These are phyloP conservation scores for Aureobasidium namibiae DNA, from an alignment of 2,329 filamentous ascomycete genomes.

Conservation along the genomic window DNA sequence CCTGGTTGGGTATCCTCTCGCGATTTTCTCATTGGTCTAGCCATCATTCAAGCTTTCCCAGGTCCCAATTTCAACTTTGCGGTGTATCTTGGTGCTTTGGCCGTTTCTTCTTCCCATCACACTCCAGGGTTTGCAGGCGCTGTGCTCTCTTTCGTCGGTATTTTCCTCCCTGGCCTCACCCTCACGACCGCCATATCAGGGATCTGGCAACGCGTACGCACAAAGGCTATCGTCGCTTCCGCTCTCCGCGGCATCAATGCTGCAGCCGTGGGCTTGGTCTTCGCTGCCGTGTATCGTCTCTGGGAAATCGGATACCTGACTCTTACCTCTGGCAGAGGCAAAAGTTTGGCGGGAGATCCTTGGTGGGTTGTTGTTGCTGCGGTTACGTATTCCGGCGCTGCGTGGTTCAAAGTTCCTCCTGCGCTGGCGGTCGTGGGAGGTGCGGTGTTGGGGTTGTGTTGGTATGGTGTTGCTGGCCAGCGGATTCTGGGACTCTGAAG, in stretches of 20 bases:
- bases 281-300: constrained; percentile 37
- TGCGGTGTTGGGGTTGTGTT: constrained; percentile 30
- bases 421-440: constrained; percentile 33
- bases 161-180: constrained; percentile 33
- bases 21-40: constrained; percentile 65
- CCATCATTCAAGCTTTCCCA: constrained; percentile 62
- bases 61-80: constrained; percentile 52
- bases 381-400: constrained; percentile 32
- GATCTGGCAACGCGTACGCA: constrained; percentile 32
- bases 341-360: constrained; percentile 31
- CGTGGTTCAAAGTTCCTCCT: constrained; percentile 33
- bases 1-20: constrained; percentile 62
- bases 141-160: constrained; percentile 31
- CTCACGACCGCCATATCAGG: constrained; percentile 30
- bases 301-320: constrained; percentile 38
- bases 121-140: constrained; percentile 28
- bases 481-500: neutral
- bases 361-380: constrained; percentile 40
- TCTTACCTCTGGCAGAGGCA: constrained; percentile 27
- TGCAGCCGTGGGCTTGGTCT: constrained; percentile 35
- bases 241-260: constrained; percentile 34
- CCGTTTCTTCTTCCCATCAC: constrained; percentile 23
- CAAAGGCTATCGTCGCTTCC: constrained; percentile 27
- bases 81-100: constrained; percentile 35
- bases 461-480: constrained; percentile 30